Conservation (phyloP, 805 yeast genomes). For the Deakozyma indianensis region DNA sequence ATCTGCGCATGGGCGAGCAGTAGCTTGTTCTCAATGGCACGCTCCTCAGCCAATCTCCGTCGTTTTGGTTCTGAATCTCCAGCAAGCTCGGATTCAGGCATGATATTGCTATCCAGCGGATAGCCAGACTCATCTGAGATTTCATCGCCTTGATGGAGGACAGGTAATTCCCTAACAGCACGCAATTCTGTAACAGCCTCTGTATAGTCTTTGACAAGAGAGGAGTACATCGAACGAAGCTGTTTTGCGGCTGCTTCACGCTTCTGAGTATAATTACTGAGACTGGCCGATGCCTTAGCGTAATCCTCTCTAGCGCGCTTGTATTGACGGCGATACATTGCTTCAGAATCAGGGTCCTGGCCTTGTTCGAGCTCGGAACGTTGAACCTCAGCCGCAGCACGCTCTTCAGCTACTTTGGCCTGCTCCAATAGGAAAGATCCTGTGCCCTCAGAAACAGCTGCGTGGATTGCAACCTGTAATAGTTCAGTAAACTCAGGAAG, state of each 20-base stretch:
- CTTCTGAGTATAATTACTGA: neutral
- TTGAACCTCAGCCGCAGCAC: neutral
- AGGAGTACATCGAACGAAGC: neutral
- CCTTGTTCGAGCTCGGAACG: too few species aligned
- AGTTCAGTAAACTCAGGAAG: neutral
- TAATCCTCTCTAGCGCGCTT: neutral
- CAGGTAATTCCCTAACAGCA: neutral
- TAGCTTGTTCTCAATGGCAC: neutral
- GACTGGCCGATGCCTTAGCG: neutral
- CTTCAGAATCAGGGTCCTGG: neutral
- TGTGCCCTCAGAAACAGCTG: neutral
- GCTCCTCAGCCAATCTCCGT: neutral
- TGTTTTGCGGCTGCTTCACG: conserved; percentile 1
- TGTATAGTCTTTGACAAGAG: neutral
- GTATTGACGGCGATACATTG: neutral
- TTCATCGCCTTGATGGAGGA: neutral
- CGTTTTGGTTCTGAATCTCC: neutral
- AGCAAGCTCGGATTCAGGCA: conserved; percentile 1
- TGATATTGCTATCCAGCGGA: neutral
- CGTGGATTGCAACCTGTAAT: neutral
- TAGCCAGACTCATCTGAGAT: neutral
- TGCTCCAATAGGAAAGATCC: neutral
- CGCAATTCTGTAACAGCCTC: neutral
- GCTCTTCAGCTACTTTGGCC: neutral
- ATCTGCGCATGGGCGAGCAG: conserved; percentile 1